Evolutionary conservation across 1,284 basidiomycete genomes (phyloP).

Genomic region (Heterobasidion irregulare): DNA sequence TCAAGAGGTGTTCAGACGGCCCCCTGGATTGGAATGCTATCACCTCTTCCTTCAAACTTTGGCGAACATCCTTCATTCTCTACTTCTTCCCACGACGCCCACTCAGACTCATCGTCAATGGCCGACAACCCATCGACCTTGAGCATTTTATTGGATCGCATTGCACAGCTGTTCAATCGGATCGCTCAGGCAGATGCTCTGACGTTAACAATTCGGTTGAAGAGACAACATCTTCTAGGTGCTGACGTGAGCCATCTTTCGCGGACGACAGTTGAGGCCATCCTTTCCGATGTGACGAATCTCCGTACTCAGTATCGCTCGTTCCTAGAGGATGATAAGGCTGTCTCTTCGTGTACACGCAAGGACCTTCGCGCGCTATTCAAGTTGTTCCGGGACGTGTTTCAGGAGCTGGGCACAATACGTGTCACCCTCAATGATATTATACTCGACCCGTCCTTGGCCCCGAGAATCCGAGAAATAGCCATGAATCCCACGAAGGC

Average conservation of each 20-base stretch:
- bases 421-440: constrained; percentile 85
- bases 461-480: constrained; percentile 62
- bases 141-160: constrained; percentile 63
- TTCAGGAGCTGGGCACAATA: constrained; percentile 78
- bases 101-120: constrained; percentile 62
- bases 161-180: constrained; percentile 57
- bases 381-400: constrained; percentile 80
- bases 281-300: constrained; percentile 65
- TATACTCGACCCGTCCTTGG: constrained; percentile 79
- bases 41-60: constrained; percentile 25
- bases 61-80: constrained; percentile 31
- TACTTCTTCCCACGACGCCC: constrained; percentile 42
- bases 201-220: constrained; percentile 83
- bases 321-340: constrained; percentile 61
- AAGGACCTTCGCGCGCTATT: constrained; percentile 82
- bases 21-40: constrained; percentile 20
- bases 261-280: constrained; percentile 70
- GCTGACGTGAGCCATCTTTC: constrained; percentile 88
- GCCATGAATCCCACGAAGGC: constrained; percentile 58
- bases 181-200: constrained; percentile 80
- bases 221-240: constrained; percentile 79
- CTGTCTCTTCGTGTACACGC: constrained; percentile 57
- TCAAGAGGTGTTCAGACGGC: constrained; percentile 77
- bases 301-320: constrained; percentile 75
- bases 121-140: constrained; percentile 49